Conservation (phyloP, 768 basidiomycete species). For the Mycena rosella region DNA sequence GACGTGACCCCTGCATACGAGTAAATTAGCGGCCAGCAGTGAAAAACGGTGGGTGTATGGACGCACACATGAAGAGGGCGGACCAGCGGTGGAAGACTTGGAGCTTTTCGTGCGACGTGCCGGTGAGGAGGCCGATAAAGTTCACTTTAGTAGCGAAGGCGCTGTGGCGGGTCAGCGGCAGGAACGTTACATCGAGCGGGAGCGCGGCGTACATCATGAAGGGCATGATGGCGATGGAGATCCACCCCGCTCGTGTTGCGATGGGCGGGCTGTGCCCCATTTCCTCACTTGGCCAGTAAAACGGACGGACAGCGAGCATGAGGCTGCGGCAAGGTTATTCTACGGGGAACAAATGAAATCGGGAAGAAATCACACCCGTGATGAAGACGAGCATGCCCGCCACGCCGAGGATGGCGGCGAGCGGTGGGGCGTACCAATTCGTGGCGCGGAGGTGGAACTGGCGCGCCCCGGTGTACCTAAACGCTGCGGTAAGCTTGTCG, state of each 20-base stretch:
- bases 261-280: constrained; percentile 50
- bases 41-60: not conserved
- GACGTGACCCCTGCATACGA: constrained; percentile 44
- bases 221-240: constrained; percentile 51
- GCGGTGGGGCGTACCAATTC: constrained; percentile 46
- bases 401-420: constrained; percentile 43
- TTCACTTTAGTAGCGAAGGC: constrained; percentile 53
- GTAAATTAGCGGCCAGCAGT: not conserved
- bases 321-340: constrained; percentile 30
- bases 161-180: constrained; percentile 28
- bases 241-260: constrained; percentile 49
- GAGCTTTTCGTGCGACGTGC: constrained; percentile 51
- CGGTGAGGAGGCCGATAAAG: constrained; percentile 46
- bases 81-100: constrained; percentile 54
- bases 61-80: constrained; percentile 49
- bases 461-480: constrained; percentile 39
- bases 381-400: constrained; percentile 41
- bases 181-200: too few species aligned
- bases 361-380: constrained; percentile 34
- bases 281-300: constrained; percentile 45
- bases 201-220: constrained; percentile 48
- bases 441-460: constrained; percentile 41
- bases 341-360: not conserved
- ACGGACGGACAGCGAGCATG: constrained; percentile 43
- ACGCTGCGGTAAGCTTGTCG: constrained; percentile 38